A percentile compares a stretch with the other conserved stretches of the same genome.
These are phyloP conservation scores for Lentinula detonsa DNA, from an alignment of 768 basidiomycete genomes.

Conservation along the genomic window DNA sequence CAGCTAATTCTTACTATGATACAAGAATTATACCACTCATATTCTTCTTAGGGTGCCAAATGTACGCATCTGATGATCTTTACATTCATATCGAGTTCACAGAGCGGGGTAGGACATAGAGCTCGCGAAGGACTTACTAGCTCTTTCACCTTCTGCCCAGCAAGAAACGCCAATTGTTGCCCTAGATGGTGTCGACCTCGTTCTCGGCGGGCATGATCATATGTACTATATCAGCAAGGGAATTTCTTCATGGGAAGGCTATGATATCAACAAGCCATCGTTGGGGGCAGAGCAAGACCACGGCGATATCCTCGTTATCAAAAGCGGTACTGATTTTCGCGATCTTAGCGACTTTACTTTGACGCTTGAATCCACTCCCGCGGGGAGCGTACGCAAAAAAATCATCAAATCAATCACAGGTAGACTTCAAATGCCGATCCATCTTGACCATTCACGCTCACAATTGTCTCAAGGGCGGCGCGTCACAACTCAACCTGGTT, in stretches of 20 bases:
- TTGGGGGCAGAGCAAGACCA: conserved; percentile 69
- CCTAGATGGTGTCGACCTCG: conserved; percentile 73
- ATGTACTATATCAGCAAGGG: conserved; percentile 71
- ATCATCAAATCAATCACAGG: conserved; percentile 60
- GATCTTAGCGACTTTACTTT: conserved; percentile 75
- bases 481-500: conserved; percentile 54
- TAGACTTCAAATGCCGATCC: conserved; percentile 17
- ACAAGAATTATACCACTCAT: neutral
- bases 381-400: conserved; percentile 58
- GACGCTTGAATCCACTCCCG: conserved; percentile 52
- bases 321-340: conserved; percentile 88
- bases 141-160: conserved; percentile 53
- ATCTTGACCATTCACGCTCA: too few species aligned
- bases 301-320: conserved; percentile 68
- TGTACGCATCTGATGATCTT: conserved; percentile 20
- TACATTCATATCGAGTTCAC: neutral
- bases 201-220: conserved; percentile 90
- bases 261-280: conserved; percentile 42
- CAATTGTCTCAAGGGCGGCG: conserved; percentile 46
- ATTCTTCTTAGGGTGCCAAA: conserved; percentile 37
- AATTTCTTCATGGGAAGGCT: conserved; percentile 59
- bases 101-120: conserved; percentile 49
- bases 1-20: neutral
- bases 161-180: conserved; percentile 30
- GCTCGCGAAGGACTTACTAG: conserved; percentile 62